Evolutionary conservation across 768 basidiomycete species (phyloP).

Genomic region (Gautieria morchelliformis): DNA sequence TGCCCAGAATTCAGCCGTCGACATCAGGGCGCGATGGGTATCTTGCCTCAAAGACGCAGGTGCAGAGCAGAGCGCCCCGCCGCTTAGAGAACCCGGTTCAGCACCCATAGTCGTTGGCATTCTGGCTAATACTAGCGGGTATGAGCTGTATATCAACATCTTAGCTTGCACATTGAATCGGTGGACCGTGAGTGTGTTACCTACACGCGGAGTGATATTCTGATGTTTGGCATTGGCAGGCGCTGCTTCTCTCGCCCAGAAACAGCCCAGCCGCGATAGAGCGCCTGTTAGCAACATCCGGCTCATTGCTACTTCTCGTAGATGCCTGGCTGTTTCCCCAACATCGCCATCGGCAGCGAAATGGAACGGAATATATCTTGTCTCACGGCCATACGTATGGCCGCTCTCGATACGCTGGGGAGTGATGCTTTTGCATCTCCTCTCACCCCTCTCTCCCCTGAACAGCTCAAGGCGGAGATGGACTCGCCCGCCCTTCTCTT

Average conservation of each 20-base stretch:
- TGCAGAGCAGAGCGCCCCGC: background rate
- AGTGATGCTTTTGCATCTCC: background rate
- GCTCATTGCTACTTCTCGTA: background rate
- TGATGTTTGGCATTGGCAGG: background rate
- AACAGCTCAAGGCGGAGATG: background rate
- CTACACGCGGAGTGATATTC: too few relatives aligned
- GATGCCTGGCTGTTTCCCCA: background rate
- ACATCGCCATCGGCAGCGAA: background rate
- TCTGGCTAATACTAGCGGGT: background rate
- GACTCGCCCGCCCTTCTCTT: background rate
- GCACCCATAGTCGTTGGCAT: background rate
- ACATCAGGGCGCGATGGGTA: background rate
- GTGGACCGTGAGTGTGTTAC: background rate
- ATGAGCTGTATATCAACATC: background rate
- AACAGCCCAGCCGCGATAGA: background rate
- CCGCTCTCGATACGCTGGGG: background rate
- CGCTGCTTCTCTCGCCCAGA: background rate
- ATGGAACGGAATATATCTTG: background rate
- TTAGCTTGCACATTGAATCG: constrained; percentile 1
- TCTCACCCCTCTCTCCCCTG: background rate
- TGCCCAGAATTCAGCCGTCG: background rate
- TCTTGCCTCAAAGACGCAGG: background rate
- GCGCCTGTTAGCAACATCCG: background rate
- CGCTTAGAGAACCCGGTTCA: background rate
- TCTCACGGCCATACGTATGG: background rate